Base-by-base conservation (phyloP, 176 grass and related monocot species). In the Oryza nivara region DNA sequence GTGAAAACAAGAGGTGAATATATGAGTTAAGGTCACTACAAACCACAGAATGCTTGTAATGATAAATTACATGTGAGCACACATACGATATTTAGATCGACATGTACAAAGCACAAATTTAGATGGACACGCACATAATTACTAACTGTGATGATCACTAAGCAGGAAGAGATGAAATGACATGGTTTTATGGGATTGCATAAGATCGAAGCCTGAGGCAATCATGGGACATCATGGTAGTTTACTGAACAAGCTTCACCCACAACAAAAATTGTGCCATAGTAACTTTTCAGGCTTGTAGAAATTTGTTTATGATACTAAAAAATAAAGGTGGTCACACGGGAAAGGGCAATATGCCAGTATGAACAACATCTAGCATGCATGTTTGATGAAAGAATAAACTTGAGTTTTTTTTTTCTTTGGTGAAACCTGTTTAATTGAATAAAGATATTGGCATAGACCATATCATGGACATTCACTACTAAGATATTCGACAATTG, bases 1-100 rank as follows among this genome's bases (percentile, higher is more conserved):
- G 5, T 38, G 36, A 38, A 91, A 89, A 72, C 43, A 66, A 68
- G 41, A 17, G 4, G 70, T 28, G 25, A 44, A 78, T 71, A 49
- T 3, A 45, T 87, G 4, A 77, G 17, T 86, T 32, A 69, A 63
- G 23, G 25, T 49, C 17, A n/a, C 7, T 30, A 23, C 63, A 75
- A 25, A 16, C 11, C 43, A 68, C 43, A 68, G 28, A 67, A 54
- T 46, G 6, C 30, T 63, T 46, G 25, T 38, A 45, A 41, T 41
- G 76, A 12, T n/a, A 8, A 8, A 71, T 74, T 80, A 44, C 13
- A 74, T 22, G 7, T 67, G 75, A 12, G 4, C 19, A 61, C 56
- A 22, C 56, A 61, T 61, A 61, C 56, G 22, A 22, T 22, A 5
- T 60, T 75, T n/a, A 22, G 28, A 16, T 63, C 45, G 13, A 32